These are phyloP conservation scores for Chondrostereum purpureum DNA, from an alignment of 1,284 basidiomycete genomes.

Conservation along the genomic window DNA sequence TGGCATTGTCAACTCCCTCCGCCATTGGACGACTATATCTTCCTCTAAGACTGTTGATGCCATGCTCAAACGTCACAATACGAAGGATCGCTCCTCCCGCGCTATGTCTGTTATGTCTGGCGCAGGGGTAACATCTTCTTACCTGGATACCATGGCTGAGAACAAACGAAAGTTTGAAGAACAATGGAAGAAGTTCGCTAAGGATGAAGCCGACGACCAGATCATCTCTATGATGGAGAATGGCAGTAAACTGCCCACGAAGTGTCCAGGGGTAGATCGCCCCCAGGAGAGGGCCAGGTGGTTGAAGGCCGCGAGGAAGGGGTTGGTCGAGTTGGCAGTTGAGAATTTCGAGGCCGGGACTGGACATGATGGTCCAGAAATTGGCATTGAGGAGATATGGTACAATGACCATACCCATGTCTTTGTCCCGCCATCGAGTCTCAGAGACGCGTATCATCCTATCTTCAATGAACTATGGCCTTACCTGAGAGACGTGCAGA, in stretches of 20 bases:
- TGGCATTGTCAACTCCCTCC: constrained; percentile 9
- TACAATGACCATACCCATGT: neutral
- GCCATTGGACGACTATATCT: constrained; percentile 5
- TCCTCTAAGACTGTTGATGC: neutral
- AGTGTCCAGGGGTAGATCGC: neutral
- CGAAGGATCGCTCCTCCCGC: neutral
- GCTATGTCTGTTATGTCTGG: neutral
- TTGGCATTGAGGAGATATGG: neutral
- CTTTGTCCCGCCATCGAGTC: neutral
- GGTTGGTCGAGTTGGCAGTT: no score
- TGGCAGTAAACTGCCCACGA: neutral
- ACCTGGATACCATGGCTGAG: neutral
- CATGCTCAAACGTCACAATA: neutral
- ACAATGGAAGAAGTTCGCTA: no score
- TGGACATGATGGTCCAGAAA: neutral
- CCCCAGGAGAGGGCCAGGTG: neutral
- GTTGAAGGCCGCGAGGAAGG: neutral
- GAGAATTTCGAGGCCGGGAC: neutral
- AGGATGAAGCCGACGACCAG: neutral
- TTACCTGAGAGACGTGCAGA: neutral
- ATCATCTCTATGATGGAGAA: neutral
- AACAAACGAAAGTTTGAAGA: neutral
- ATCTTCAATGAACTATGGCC: neutral
- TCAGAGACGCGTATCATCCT: neutral
- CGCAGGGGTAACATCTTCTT: neutral